These are phyloP conservation scores for Bruguiera sexangula DNA, from an alignment of 345 rosid species.

Conservation along the genomic window DNA sequence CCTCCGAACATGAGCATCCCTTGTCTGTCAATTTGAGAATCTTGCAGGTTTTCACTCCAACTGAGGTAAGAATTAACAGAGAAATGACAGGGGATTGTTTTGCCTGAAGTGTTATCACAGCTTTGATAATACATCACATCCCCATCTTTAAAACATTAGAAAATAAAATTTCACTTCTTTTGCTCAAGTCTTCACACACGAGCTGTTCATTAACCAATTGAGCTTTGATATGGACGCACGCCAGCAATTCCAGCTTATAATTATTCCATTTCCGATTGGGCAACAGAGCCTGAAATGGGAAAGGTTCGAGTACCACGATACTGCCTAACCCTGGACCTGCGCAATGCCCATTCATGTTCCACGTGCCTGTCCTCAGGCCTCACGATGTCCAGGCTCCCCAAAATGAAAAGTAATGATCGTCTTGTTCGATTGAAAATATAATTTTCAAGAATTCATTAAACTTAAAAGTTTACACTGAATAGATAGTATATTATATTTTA, in stretches of 20 bases:
- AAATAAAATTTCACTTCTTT: background rate
- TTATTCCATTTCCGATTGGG: constrained; percentile 2
- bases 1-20: background rate
- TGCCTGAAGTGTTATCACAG: background rate
- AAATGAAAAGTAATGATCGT: no score
- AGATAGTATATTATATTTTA: no score
- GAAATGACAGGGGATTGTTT: background rate
- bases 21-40: constrained; percentile 1
- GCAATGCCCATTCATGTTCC: constrained; percentile 8
- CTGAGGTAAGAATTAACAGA: background rate
- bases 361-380: constrained; percentile 13
- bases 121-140: background rate
- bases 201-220: constrained; percentile 1
- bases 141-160: no score
- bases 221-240: constrained; percentile 8
- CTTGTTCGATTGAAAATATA: no score
- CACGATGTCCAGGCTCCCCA: background rate
- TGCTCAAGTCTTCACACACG: constrained; percentile 2
- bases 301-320: background rate
- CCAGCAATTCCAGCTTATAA: constrained; percentile 8
- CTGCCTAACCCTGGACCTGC: background rate
- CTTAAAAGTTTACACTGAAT: no score
- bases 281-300: background rate
- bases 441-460: no score
- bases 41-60: constrained; percentile 5